A percentile compares a stretch with the other conserved stretches of the same genome.
Evolutionary conservation across 148 eudicot species (phyloP).

Genomic region (Pouteria glomerata): DNA sequence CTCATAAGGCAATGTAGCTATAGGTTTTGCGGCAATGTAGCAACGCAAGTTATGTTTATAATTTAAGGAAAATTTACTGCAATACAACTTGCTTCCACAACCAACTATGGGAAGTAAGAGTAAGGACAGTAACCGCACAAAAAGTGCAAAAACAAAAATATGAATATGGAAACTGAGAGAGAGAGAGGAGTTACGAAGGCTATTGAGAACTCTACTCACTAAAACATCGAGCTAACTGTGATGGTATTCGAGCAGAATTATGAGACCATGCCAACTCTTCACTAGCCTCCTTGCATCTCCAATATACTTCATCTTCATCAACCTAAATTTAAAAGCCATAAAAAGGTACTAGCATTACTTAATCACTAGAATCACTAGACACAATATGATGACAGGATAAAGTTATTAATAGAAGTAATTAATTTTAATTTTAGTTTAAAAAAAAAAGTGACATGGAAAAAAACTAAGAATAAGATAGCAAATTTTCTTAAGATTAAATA

Average conservation of each 20-base stretch:
- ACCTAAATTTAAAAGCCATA: constrained; percentile 40
- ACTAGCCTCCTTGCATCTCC: constrained; percentile 40
- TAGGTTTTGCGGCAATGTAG: too few relatives aligned
- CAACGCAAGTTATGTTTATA: too few relatives aligned
- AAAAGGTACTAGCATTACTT: not conserved
- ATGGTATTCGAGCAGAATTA: constrained; percentile 42
- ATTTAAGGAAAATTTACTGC: not conserved
- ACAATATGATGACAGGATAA: not conserved
- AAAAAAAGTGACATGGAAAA: not conserved
- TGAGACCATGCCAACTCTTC: constrained; percentile 41
- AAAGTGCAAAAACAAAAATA: not conserved
- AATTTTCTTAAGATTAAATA: too few relatives aligned
- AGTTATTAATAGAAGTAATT: not conserved
- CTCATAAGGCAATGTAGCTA: not conserved
- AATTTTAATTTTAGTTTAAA: not conserved
- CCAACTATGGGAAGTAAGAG: not conserved
- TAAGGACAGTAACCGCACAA: not conserved
- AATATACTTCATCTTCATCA: constrained; percentile 57
- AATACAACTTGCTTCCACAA: not conserved
- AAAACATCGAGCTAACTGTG: constrained; percentile 58
- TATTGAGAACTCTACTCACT: constrained; percentile 45
- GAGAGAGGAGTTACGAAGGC: not conserved
- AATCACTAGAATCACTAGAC: not conserved
- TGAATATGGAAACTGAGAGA: not conserved
- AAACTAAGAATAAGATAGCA: too few relatives aligned